phyloP scores from a whole-genome alignment of 495 filamentous ascomycete species.

The Annulohypoxylon nitens region DNA sequence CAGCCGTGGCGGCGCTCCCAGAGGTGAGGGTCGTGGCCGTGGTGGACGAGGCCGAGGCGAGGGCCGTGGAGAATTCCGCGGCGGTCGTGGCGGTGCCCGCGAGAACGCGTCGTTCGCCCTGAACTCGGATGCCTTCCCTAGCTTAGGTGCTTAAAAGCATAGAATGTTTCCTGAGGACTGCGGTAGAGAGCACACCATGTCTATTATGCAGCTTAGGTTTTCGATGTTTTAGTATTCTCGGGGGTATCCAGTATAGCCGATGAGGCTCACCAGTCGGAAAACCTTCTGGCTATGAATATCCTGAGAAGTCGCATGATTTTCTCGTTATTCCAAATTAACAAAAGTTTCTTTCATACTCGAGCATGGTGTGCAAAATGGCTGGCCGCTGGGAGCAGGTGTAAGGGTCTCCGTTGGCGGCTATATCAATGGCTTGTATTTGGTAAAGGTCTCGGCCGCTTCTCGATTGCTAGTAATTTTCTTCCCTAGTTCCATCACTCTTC shows the following conservation, averaged over 20 bases:
- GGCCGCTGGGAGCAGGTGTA: conserved; percentile 30
- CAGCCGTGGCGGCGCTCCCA: conserved; percentile 62
- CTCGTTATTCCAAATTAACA: conserved; percentile 49
- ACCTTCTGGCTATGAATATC: conserved; percentile 47
- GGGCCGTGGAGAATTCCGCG: conserved; percentile 57
- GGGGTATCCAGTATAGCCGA: conserved; percentile 29
- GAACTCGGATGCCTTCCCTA: conserved; percentile 79
- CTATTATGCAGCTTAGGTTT: conserved; percentile 42
- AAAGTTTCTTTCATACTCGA: conserved; percentile 51
- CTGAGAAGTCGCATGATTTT: conserved; percentile 40
- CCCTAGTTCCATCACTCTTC: neutral
- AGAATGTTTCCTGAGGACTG: conserved; percentile 15
- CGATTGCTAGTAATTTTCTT: conserved; percentile 20
- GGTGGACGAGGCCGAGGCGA: conserved; percentile 60
- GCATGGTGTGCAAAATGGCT: conserved; percentile 33
- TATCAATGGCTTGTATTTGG: conserved; percentile 41
- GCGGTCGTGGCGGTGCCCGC: conserved; percentile 54
- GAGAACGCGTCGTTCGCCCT: conserved; percentile 67
- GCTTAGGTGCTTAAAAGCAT: conserved; percentile 67
- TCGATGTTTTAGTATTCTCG: conserved; percentile 34
- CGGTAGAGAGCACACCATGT: conserved; percentile 25
- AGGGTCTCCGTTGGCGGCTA: conserved; percentile 26
- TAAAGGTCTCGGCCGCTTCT: conserved; percentile 37
- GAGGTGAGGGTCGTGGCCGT: conserved; percentile 62
- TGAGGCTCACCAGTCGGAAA: conserved; percentile 31